Percentiles rank a stretch among this genome's conserved stretches.
These are phyloP conservation scores for Cornus kousa DNA, from an alignment of 148 eudicot species.

Conservation along the genomic window DNA sequence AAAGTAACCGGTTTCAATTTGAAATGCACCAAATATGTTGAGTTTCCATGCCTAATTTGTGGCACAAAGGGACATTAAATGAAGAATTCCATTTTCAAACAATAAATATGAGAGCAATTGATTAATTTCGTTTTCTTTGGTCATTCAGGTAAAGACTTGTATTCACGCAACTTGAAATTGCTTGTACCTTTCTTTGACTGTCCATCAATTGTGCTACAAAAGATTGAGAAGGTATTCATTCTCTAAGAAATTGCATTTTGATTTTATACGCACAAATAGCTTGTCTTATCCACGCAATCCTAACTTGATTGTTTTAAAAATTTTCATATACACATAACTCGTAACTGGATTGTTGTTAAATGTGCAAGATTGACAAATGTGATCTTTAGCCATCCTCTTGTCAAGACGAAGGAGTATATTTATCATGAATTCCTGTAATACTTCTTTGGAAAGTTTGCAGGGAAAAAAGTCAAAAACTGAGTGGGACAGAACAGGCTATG, in stretches of 20 bases:
- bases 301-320: not conserved
- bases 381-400: not conserved
- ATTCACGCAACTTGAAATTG: slow-evolving; percentile 80
- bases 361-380: not conserved
- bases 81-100: not conserved
- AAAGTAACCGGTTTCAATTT: not conserved
- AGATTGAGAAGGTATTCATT: slow-evolving; percentile 60
- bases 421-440: not conserved
- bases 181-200: slow-evolving; percentile 87
- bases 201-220: slow-evolving; percentile 64
- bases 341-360: not conserved
- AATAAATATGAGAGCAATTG: not conserved
- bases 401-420: slow-evolving; percentile 6
- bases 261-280: not conserved
- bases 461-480: not conserved
- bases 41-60: not conserved
- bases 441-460: not conserved
- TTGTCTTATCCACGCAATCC: not conserved
- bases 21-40: not conserved
- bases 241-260: not conserved
- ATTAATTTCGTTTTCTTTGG: slow-evolving; percentile 12
- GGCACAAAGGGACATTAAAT: not conserved
- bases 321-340: not conserved
- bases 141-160: slow-evolving; percentile 69
- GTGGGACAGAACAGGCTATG: not conserved